phyloP scores from a whole-genome alignment of 257 asterid species.

The Haberlea rhodopensis region DNA sequence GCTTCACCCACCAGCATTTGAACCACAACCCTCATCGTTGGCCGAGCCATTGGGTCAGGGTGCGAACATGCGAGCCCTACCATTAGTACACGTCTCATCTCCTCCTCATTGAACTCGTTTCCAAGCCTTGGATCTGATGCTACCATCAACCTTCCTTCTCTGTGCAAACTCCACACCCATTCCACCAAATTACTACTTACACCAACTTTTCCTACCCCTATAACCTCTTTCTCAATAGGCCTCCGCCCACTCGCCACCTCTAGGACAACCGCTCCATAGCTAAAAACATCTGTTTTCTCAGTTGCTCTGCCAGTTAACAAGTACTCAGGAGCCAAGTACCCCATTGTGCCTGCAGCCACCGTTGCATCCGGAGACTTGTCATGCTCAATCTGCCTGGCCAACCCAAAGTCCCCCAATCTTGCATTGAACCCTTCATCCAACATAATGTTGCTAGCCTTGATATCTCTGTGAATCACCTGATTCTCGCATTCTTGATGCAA shows the following conservation, averaged over 20 bases:
- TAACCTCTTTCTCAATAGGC: constrained; percentile 66
- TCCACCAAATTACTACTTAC: constrained; percentile 58
- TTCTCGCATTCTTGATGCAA: constrained; percentile 82
- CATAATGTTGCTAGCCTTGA: constrained; percentile 79
- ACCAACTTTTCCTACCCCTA: constrained; percentile 43
- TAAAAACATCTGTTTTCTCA: constrained; percentile 71
- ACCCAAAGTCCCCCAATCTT: constrained; percentile 73
- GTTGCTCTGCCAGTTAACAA: constrained; percentile 73
- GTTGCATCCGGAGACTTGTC: constrained; percentile 81
- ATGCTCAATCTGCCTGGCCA: constrained; percentile 72
- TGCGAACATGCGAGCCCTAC: constrained; percentile 73
- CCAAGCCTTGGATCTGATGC: constrained; percentile 58
- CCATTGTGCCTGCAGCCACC: constrained; percentile 90
- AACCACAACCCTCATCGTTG: constrained; percentile 72
- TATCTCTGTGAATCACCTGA: constrained; percentile 77
- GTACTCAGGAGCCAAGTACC: constrained; percentile 83
- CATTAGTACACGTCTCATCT: constrained; percentile 58
- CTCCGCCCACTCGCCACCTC: constrained; percentile 84
- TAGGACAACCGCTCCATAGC: constrained; percentile 79
- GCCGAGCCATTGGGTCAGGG: constrained; percentile 73
- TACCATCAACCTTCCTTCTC: constrained; percentile 52
- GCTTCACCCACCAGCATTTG: constrained; percentile 76
- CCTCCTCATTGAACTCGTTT: constrained; percentile 54
- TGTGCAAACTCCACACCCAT: constrained; percentile 78
- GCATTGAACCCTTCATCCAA: constrained; percentile 82